These are phyloP conservation scores for Obelidium mucronatum DNA, from an alignment of 192 early-diverging fungal genomes.

Conservation along the genomic window DNA sequence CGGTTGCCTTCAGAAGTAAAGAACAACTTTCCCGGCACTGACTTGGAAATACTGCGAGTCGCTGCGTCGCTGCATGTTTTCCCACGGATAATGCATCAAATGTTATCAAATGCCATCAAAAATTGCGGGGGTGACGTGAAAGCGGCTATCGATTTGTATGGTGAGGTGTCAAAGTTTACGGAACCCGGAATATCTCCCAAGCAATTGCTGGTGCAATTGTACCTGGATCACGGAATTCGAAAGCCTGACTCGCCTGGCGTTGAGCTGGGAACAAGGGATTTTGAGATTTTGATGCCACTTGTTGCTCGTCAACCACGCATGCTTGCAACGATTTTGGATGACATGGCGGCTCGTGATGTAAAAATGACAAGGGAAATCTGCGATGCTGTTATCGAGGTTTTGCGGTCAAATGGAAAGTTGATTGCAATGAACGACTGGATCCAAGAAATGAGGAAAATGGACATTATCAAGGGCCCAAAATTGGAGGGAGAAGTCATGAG, in stretches of 20 bases:
- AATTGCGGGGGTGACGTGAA: background rate
- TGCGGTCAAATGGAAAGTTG: background rate
- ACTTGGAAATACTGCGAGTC: background rate
- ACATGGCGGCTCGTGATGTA: background rate
- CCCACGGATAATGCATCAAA: background rate
- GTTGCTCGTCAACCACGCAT: too few relatives aligned
- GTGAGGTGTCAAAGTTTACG: background rate
- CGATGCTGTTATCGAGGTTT: background rate
- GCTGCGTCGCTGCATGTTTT: background rate
- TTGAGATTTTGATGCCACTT: too few relatives aligned
- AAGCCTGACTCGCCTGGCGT: background rate
- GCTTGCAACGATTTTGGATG: background rate
- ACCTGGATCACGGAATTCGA: background rate
- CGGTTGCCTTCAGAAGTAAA: background rate
- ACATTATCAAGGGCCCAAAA: background rate
- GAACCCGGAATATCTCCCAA: background rate
- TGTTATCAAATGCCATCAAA: background rate
- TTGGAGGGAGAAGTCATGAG: background rate
- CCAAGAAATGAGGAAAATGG: background rate
- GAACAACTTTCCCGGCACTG: background rate
- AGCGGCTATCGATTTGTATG: background rate
- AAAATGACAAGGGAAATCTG: background rate
- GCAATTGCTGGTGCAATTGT: background rate
- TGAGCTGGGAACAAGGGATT: background rate
- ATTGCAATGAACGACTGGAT: constrained; percentile 5